Conservation (phyloP, 2,329 filamentous ascomycete genomes). For the Cryphonectria parasitica region DNA sequence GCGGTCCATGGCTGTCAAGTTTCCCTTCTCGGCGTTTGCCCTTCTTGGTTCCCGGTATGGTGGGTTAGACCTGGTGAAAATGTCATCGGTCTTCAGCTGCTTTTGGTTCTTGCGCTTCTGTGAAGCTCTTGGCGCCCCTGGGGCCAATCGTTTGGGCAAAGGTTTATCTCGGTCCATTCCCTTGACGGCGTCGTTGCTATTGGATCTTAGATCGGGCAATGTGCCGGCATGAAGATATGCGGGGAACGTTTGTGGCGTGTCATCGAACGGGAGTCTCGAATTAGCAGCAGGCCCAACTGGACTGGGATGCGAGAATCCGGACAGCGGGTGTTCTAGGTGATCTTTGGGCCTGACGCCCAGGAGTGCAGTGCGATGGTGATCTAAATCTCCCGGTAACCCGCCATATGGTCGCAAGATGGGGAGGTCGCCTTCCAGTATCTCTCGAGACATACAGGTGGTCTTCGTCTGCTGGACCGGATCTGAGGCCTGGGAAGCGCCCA, state of each 20-base stretch:
- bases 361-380: constrained; percentile 28
- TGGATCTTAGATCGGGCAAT: constrained; percentile 10
- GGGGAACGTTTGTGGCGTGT: background rate
- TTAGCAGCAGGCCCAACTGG: background rate
- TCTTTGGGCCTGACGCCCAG: background rate
- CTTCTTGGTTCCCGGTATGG: constrained; percentile 20
- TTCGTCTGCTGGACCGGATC: background rate
- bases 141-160: constrained; percentile 11
- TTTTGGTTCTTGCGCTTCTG: constrained; percentile 5
- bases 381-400: constrained; percentile 37
- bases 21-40: constrained; percentile 15
- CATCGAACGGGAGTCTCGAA: background rate
- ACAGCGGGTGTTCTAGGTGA: background rate
- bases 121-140: background rate
- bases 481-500: background rate
- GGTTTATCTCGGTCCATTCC: constrained; percentile 4
- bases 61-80: constrained; percentile 15
- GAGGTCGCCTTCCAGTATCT: constrained; percentile 30
- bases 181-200: background rate
- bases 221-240: background rate
- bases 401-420: constrained; percentile 36
- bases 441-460: background rate
- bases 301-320: background rate
- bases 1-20: background rate
- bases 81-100: constrained; percentile 15